phyloP scores from a whole-genome alignment of 164 flowering plant species.

The Nymphaea thermarum region DNA sequence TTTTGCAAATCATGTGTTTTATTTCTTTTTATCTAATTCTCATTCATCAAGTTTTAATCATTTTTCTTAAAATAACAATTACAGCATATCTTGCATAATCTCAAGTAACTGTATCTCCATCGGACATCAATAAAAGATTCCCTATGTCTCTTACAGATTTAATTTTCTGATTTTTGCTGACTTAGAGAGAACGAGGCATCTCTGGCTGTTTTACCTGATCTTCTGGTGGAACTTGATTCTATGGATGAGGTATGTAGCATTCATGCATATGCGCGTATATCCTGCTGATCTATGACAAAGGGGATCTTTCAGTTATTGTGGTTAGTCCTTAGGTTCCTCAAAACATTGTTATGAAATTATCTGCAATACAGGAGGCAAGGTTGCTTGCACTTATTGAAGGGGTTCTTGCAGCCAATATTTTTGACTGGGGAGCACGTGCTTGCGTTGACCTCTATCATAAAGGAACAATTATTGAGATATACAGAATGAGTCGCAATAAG shows the following conservation, averaged over 20 bases:
- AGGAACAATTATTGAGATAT: constrained; percentile 95
- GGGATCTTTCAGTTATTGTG: neutral
- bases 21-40: too few relatives aligned
- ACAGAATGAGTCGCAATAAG: constrained; percentile 95
- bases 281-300: neutral
- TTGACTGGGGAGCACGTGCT: constrained; percentile 99
- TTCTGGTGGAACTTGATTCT: constrained; percentile 83
- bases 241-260: constrained; percentile 65
- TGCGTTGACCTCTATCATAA: constrained; percentile 97
- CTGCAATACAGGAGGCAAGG: constrained; percentile 53
- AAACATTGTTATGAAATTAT: too few relatives aligned
- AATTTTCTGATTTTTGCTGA: neutral
- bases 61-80: too few relatives aligned
- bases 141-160: neutral
- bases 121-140: too few relatives aligned
- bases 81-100: too few relatives aligned
- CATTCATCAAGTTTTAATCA: too few relatives aligned
- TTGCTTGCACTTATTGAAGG: constrained; percentile 85
- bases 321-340: neutral
- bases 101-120: too few relatives aligned
- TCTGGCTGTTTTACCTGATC: constrained; percentile 88
- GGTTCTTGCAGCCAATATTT: constrained; percentile 98
- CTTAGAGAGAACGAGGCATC: constrained; percentile 98
- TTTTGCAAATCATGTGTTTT: too few relatives aligned
- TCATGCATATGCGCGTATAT: neutral